phyloP scores from a whole-genome alignment of 495 filamentous ascomycete genomes.

The Daldinia vernicosa region DNA sequence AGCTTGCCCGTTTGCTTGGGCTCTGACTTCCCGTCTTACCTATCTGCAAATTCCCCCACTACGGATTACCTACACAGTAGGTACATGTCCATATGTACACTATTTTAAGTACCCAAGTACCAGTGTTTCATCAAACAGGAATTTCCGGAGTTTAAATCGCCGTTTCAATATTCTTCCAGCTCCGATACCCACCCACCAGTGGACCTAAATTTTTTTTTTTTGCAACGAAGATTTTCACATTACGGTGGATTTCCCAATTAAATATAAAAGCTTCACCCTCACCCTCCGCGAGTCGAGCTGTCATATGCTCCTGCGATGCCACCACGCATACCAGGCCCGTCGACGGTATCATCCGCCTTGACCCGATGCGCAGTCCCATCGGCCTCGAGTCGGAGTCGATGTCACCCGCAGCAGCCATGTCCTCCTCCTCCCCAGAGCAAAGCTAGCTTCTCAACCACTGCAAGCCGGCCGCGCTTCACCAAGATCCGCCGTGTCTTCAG shows the following conservation, averaged over 20 bases:
- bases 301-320: conserved; percentile 40
- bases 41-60: too few species aligned
- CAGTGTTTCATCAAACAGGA: too few species aligned
- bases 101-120: not conserved
- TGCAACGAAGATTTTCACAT: conserved; percentile 6
- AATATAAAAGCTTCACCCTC: conserved; percentile 22
- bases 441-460: conserved; percentile 43
- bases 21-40: too few species aligned
- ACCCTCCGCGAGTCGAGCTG: conserved; percentile 24
- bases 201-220: conserved; percentile 6
- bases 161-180: conserved; percentile 6
- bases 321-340: conserved; percentile 38
- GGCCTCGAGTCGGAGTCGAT: not conserved
- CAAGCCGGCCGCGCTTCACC: conserved; percentile 37
- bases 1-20: not conserved
- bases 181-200: conserved; percentile 9
- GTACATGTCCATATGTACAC: too few species aligned
- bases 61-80: too few species aligned
- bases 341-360: conserved; percentile 23
- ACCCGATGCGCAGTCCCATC: conserved; percentile 7
- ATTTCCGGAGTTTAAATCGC: not conserved
- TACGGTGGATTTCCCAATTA: not conserved
- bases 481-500: conserved; percentile 67
- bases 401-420: conserved; percentile 14
- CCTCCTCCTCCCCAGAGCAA: conserved; percentile 1